A percentile compares a stretch with the other conserved stretches of the same genome.
Evolutionary conservation across 2,329 filamentous ascomycete genomes (phyloP).

Genomic region (Xylariaceae sp.): DNA sequence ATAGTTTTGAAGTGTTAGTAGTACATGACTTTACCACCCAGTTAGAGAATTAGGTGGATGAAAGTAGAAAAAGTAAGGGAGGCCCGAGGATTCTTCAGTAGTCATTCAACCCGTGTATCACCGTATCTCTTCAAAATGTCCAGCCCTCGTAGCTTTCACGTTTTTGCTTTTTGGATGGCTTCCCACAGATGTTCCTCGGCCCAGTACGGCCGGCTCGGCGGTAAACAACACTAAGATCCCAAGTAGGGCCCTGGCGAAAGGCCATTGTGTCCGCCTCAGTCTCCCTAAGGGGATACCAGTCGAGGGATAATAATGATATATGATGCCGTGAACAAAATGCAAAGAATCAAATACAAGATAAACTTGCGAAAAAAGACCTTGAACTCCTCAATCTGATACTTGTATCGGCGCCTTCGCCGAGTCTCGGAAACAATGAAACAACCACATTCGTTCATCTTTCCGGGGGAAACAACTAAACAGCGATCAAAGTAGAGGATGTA

Average conservation of each 20-base stretch:
- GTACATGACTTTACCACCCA: constrained; percentile 20
- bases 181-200: background rate
- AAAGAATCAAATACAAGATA: background rate
- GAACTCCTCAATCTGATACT: constrained; percentile 30
- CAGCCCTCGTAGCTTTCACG: background rate
- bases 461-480: background rate
- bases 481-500: constrained; percentile 1
- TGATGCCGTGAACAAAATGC: constrained; percentile 2
- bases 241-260: background rate
- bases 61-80: background rate
- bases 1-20: constrained; percentile 30
- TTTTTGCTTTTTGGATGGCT: background rate
- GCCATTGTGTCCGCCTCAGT: background rate
- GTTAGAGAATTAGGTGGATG: background rate
- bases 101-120: constrained; percentile 19
- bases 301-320: constrained; percentile 22
- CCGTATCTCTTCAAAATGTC: background rate
- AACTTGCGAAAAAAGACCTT: constrained; percentile 10
- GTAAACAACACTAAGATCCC: too few species aligned
- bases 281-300: background rate
- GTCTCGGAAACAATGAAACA: constrained; percentile 15
- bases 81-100: constrained; percentile 15
- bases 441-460: background rate
- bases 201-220: background rate
- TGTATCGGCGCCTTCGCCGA: constrained; percentile 18